A percentile compares a stretch with the other conserved stretches of the same genome.
phyloP scores from a whole-genome alignment of 306 rosid genomes.

The Pyrus betulifolia region DNA sequence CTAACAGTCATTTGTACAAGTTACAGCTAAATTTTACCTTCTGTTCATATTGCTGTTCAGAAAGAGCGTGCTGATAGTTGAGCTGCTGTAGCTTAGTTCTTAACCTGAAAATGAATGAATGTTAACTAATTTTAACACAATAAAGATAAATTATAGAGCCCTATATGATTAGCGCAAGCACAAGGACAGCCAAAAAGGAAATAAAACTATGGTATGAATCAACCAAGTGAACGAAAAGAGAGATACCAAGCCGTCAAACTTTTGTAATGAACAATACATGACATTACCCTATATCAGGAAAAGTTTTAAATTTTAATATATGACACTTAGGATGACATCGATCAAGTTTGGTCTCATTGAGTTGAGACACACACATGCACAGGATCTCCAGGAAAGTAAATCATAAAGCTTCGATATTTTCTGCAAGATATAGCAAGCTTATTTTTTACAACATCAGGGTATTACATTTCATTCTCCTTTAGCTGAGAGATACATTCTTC shows the following conservation, averaged over 20 bases:
- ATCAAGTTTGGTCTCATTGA: not conserved
- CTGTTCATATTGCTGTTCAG: constrained; percentile 75
- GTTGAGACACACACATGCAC: not conserved
- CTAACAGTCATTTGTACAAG: not conserved
- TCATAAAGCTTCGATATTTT: not conserved
- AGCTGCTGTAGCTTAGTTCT: constrained; percentile 77
- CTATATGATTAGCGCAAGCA: not conserved
- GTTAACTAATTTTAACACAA: not conserved
- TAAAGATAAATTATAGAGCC: not conserved
- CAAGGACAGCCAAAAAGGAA: not conserved
- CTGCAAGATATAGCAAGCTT: not conserved
- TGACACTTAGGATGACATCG: not conserved
- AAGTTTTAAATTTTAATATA: not conserved
- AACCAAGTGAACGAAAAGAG: not conserved
- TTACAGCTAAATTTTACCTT: constrained; percentile 44
- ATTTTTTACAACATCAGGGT: constrained; percentile 16
- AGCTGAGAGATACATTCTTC: constrained; percentile 84
- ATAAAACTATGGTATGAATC: not conserved
- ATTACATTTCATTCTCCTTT: constrained; percentile 95
- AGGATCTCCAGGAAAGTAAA: not conserved
- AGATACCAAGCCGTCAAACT: not conserved
- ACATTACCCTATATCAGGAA: not conserved
- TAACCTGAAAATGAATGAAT: constrained; percentile 46
- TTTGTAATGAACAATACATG: not conserved
- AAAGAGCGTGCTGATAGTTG: constrained; percentile 58